Conservation (phyloP, 2,329 filamentous ascomycete species). For the Cladophialophora exuberans region DNA sequence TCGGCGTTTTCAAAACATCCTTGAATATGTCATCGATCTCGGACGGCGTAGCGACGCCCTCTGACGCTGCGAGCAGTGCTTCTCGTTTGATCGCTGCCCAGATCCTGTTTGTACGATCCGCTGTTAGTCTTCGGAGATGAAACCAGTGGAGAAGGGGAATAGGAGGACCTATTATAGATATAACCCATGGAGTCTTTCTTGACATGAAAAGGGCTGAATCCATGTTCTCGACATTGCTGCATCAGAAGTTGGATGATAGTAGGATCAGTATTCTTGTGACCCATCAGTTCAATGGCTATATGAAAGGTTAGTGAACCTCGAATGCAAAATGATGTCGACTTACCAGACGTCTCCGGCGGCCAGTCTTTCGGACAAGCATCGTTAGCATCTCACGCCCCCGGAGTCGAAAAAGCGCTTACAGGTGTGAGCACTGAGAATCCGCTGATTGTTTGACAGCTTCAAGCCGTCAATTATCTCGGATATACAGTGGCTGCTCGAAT, state of each 20-base stretch:
- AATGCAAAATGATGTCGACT: neutral
- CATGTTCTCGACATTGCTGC: constrained; percentile 37
- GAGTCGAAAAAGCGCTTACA: constrained; percentile 28
- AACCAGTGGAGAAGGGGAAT: neutral
- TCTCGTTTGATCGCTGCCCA: constrained; percentile 51
- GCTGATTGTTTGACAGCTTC: constrained; percentile 38
- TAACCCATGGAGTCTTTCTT: constrained; percentile 43
- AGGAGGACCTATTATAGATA: constrained; percentile 43
- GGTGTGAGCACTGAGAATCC: constrained; percentile 50
- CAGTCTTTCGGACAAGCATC: constrained; percentile 36
- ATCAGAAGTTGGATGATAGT: constrained; percentile 37
- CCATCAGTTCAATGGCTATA: constrained; percentile 45
- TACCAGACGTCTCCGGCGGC: constrained; percentile 42
- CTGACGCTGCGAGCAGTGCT: constrained; percentile 39
- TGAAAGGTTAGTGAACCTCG: neutral
- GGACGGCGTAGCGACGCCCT: constrained; percentile 41
- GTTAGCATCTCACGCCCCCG: constrained; percentile 1
- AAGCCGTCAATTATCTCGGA: constrained; percentile 47
- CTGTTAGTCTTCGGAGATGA: neutral
- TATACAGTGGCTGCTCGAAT: constrained; percentile 53
- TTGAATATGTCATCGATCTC: constrained; percentile 46
- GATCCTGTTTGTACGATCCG: constrained; percentile 31
- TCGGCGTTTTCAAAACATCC: constrained; percentile 40
- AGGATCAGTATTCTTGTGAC: constrained; percentile 39
- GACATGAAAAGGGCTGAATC: constrained; percentile 44